Conservation (phyloP, 2,329 filamentous ascomycete genomes). For the Bipolaris gigantea region DNA sequence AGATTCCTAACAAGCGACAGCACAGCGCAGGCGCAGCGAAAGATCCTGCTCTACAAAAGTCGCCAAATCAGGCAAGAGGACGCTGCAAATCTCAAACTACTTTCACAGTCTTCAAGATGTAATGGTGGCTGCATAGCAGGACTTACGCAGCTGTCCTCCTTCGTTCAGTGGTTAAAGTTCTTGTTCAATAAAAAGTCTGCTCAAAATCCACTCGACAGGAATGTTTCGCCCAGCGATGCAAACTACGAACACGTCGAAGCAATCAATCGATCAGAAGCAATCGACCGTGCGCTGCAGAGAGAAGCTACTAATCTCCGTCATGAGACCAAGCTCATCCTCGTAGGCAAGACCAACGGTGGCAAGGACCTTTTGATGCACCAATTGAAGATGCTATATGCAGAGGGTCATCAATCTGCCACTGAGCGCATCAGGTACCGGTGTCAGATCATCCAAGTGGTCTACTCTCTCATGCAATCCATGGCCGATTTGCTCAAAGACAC, state of each 20-base stretch:
- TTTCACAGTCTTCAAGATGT: conserved; percentile 34
- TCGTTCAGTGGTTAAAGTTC: conserved; percentile 40
- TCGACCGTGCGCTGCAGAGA: conserved; percentile 39
- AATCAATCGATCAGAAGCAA: conserved; percentile 39
- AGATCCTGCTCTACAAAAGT: conserved; percentile 43
- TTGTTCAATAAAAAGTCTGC: conserved; percentile 36
- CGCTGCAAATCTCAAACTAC: conserved; percentile 31
- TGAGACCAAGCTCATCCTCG: conserved; percentile 41
- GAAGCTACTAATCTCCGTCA: conserved; percentile 37
- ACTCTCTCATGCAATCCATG: conserved; percentile 40
- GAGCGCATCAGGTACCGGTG: conserved; percentile 34
- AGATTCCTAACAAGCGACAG: conserved; percentile 29
- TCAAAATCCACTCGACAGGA: conserved; percentile 15
- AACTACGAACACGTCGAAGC: conserved; percentile 39
- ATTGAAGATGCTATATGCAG: conserved; percentile 41
- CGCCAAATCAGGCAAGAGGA: conserved; percentile 42
- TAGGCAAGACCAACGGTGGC: conserved; percentile 34
- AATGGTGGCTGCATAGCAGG: conserved; percentile 33
- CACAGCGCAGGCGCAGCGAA: conserved; percentile 42
- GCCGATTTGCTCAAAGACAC: conserved; percentile 42
- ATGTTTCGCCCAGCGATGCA: conserved; percentile 30
- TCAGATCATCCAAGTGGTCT: conserved; percentile 35
- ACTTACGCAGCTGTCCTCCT: conserved; percentile 35
- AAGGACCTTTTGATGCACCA: conserved; percentile 44
- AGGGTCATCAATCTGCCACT: conserved; percentile 36